Conservation (phyloP, 306 rosid genomes). For the cucumber (Cucumis sativus) region DNA sequence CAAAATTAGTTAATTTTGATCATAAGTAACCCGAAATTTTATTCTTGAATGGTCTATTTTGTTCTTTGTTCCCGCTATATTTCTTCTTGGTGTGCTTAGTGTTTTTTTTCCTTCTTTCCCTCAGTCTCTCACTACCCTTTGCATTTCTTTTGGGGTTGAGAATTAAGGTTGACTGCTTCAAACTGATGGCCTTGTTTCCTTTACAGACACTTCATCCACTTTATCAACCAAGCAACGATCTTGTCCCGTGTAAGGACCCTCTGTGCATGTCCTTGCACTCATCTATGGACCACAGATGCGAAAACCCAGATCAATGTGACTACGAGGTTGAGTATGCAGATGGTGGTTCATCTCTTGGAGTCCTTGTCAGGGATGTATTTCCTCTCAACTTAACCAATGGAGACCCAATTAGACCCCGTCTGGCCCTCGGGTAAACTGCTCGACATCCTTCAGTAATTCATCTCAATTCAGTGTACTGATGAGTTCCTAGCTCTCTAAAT, state of each 20-base stretch:
- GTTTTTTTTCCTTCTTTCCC: background rate
- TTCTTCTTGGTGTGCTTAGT: background rate
- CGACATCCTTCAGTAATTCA: slow-evolving; percentile 1
- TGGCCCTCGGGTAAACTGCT: slow-evolving; percentile 58
- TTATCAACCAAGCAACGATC: slow-evolving; percentile 57
- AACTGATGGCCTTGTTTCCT: background rate
- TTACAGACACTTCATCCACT: slow-evolving; percentile 74
- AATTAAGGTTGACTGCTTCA: background rate
- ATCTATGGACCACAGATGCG: slow-evolving; percentile 33
- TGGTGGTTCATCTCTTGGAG: slow-evolving; percentile 74
- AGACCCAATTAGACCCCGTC: slow-evolving; percentile 38
- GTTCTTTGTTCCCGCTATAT: background rate
- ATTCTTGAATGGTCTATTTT: background rate
- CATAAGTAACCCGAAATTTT: background rate
- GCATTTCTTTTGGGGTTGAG: background rate
- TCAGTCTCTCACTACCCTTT: background rate
- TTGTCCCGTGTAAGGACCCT: slow-evolving; percentile 61
- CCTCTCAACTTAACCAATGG: slow-evolving; percentile 56
- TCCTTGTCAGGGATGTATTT: slow-evolving; percentile 56
- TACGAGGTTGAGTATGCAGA: slow-evolving; percentile 76
- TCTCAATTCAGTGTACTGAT: background rate
- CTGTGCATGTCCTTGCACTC: slow-evolving; percentile 55
- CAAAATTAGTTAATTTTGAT: background rate
- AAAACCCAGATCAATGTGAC: slow-evolving; percentile 64
- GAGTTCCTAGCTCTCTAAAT: background rate